Evolutionary conservation across 495 filamentous ascomycete species (phyloP).

Genomic region (Daldinia caldariorum): DNA sequence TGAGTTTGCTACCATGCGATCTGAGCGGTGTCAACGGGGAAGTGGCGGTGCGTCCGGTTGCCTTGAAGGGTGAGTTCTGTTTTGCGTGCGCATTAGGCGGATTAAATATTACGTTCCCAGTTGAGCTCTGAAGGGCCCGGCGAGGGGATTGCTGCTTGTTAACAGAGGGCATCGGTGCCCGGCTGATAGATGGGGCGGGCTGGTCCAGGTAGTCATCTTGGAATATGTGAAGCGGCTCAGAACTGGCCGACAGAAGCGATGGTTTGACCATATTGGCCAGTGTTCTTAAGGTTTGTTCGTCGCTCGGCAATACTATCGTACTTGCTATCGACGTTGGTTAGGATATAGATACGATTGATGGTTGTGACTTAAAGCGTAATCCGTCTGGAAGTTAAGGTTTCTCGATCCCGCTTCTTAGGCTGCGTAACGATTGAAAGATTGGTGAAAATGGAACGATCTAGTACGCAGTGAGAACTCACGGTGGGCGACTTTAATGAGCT

Average conservation of each 20-base stretch:
- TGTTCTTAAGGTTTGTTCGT: slow-evolving; percentile 15
- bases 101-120: slow-evolving; percentile 63
- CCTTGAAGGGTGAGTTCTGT: slow-evolving; percentile 69
- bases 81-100: slow-evolving; percentile 60
- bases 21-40: slow-evolving; percentile 57
- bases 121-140: slow-evolving; percentile 62
- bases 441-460: slow-evolving; percentile 42
- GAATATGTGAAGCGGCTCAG: slow-evolving; percentile 69
- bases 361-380: slow-evolving; percentile 19
- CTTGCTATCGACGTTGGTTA: slow-evolving; percentile 28
- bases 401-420: slow-evolving; percentile 22
- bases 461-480: slow-evolving; percentile 42
- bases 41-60: slow-evolving; percentile 49
- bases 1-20: slow-evolving; percentile 59
- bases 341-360: slow-evolving; percentile 8
- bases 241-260: slow-evolving; percentile 66
- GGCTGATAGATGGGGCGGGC: slow-evolving; percentile 55
- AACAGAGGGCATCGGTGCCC: slow-evolving; percentile 63
- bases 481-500: slow-evolving; percentile 45
- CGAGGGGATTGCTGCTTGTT: slow-evolving; percentile 53
- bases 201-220: slow-evolving; percentile 66
- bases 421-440: slow-evolving; percentile 36
- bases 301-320: slow-evolving; percentile 18
- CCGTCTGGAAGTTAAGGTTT: slow-evolving; percentile 19
- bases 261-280: slow-evolving; percentile 59